Evolutionary conservation across 2,329 filamentous ascomycete species (phyloP).

Genomic region (Penicillium vulpinum): DNA sequence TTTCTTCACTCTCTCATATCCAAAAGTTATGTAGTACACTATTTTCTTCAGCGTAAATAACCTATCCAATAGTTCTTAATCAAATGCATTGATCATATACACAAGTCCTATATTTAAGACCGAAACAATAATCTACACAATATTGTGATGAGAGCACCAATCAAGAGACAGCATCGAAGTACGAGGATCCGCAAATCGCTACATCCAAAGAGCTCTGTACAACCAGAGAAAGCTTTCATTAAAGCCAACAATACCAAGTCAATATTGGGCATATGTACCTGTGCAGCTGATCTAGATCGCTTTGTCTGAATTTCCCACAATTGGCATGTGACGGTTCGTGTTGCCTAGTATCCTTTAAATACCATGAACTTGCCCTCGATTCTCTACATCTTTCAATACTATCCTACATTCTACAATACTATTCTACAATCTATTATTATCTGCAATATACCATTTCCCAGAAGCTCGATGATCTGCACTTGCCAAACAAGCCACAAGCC

Average conservation of each 20-base stretch:
- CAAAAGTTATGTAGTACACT: neutral
- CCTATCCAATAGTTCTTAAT: neutral
- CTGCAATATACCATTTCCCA: neutral
- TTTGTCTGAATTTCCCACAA: neutral
- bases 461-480: neutral
- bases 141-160: neutral
- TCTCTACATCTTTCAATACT: neutral
- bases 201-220: neutral
- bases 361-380: neutral
- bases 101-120: neutral
- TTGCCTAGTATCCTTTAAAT: neutral
- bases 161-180: neutral
- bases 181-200: neutral
- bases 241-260: no score
- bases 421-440: neutral
- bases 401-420: neutral
- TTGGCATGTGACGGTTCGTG: neutral
- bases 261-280: neutral
- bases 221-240: neutral
- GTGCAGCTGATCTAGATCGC: neutral
- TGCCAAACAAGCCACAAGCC: neutral
- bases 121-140: neutral
- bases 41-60: neutral
- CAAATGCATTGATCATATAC: neutral
- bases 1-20: neutral